phyloP scores from a whole-genome alignment of 2,329 filamentous ascomycete genomes.

The Clarireedia sp. region DNA sequence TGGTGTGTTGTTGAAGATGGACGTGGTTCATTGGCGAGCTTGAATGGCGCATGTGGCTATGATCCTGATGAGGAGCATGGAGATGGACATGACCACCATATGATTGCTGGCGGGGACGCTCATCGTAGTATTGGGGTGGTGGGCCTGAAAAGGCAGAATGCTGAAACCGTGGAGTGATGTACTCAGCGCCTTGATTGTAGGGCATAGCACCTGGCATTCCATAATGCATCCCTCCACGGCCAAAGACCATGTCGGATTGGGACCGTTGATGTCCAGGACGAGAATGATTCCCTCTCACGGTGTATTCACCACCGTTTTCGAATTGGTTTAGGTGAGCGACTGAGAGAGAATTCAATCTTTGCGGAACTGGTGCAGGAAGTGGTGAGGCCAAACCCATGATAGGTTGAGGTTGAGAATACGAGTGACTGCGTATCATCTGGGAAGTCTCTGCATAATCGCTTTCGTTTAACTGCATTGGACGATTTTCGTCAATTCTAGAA shows the following conservation, averaged over 20 bases:
- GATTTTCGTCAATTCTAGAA: constrained; percentile 3
- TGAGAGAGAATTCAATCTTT: not conserved
- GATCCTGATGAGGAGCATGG: not conserved
- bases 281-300: not conserved
- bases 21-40: not conserved
- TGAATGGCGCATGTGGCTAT: not conserved
- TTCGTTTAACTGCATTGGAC: not conserved
- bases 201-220: not conserved
- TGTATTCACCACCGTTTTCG: not conserved
- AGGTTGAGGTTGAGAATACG: constrained; percentile 10
- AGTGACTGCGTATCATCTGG: constrained; percentile 1
- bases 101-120: not conserved
- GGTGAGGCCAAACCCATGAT: constrained; percentile 15
- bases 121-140: not conserved
- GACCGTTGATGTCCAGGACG: constrained; percentile 23
- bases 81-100: not conserved
- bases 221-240: not conserved
- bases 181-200: not conserved
- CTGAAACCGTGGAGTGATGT: constrained; percentile 3
- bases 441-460: not conserved
- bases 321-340: not conserved
- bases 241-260: constrained; percentile 22
- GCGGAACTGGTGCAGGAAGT: constrained; percentile 16
- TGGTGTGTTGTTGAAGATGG: not conserved
- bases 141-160: not conserved